Base-by-base conservation (phyloP, 164 flowering plant species). In the Magnolia officinalis region DNA sequence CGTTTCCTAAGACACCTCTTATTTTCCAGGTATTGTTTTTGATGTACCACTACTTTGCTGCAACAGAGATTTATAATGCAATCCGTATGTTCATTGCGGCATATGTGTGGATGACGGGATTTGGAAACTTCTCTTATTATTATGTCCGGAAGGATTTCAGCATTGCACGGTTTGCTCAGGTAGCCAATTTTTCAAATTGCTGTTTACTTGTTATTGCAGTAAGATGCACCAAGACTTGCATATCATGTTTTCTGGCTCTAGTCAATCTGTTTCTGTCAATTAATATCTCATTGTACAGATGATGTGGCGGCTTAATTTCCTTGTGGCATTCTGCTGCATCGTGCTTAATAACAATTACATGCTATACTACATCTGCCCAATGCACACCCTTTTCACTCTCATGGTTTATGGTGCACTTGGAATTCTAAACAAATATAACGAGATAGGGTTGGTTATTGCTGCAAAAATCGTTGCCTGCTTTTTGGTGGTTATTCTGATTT, bases 221-320 rank as follows among this genome's bases (percentile, higher is more conserved):
- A 19, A 20, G 29, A 14, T 70, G 29, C 61, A 55, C 18, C 18
- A 16, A 55, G 61, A 55, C 13, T 16, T 55, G 61, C 61, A 55
- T 55, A 70, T 6, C 21, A 70, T 70, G 49, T 37, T 70, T 64
- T 58, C n/a, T 68, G 6, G 55, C 59, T 66, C 59, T 77, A 6
- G 18, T 52, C 31, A 61, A 72, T 75, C 61, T 74, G 71, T 77
- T 79, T 50, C 77, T 74, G 64, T 78, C 74, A 31, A 4, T 76
- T 74, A 64, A 10, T 23, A 64, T 77, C 67, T 78, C 79, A 37
- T 77, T 84, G 69, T 23, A 78, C 92, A 96, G 99, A 96, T 96
- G 99, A 94, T 96, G 99, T 96, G 99, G 99, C 87, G 99, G 84
- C 92, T 96, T 37, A 96, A 96, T 83, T 96, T 96, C 80, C 83